These are phyloP conservation scores for Tolypocladium sp. DNA, from an alignment of 2,329 filamentous ascomycete genomes.

Conservation along the genomic window DNA sequence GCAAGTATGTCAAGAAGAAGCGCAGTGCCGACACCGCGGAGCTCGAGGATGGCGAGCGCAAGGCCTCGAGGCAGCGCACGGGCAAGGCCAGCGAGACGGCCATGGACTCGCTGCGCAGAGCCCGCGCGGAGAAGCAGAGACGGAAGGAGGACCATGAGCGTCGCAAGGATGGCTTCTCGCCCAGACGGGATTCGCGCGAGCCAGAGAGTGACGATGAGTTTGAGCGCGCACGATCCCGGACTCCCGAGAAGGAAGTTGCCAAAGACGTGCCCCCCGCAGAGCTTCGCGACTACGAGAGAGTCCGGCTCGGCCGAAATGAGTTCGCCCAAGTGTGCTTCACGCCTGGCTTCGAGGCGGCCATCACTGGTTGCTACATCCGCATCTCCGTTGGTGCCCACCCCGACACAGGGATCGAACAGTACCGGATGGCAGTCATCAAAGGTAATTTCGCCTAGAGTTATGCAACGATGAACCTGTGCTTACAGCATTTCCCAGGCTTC, in stretches of 20 bases:
- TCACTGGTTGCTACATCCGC: constrained; percentile 77
- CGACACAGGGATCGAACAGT: constrained; percentile 63
- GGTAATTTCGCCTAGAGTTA: constrained; percentile 34
- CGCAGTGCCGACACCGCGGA: constrained; percentile 75
- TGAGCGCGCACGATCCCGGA: constrained; percentile 46
- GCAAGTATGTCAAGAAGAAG: constrained; percentile 47
- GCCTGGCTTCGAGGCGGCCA: constrained; percentile 74
- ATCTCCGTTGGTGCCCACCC: constrained; percentile 74
- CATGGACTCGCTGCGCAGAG: constrained; percentile 60
- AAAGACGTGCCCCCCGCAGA: constrained; percentile 64
- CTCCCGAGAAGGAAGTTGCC: constrained; percentile 54
- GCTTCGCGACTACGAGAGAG: constrained; percentile 73
- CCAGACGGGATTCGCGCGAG: constrained; percentile 32
- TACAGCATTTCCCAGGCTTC: constrained; percentile 49
- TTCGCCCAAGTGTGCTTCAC: constrained; percentile 92
- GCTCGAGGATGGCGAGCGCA: constrained; percentile 64
- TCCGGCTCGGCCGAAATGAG: constrained; percentile 73
- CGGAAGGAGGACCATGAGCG: constrained; percentile 46
- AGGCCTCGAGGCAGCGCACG: constrained; percentile 64
- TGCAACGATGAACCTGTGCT: background rate
- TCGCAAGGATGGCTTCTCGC: constrained; percentile 43
- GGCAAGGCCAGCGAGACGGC: constrained; percentile 39
- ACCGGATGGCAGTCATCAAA: constrained; percentile 84
- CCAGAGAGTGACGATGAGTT: constrained; percentile 73
- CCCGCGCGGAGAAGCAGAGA: constrained; percentile 50